phyloP scores from a whole-genome alignment of 768 basidiomycete species.

The Hirschioporus abietinus region DNA sequence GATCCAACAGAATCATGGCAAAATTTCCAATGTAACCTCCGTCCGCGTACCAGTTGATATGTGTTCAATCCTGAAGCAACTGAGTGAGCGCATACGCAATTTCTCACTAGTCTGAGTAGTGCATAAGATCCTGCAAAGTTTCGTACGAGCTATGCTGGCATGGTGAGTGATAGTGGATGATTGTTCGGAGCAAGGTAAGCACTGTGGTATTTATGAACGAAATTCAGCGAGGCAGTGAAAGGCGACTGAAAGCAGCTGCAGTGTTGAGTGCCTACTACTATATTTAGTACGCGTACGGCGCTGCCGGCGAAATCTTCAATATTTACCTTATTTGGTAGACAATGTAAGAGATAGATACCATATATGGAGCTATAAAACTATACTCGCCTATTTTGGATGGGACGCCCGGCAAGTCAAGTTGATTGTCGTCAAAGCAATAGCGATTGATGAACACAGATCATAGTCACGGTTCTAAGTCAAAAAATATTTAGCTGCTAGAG shows the following conservation, averaged over 20 bases:
- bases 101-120: background rate
- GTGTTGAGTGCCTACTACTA: background rate
- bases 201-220: background rate
- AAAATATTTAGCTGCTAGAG: too few relatives aligned
- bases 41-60: background rate
- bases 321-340: too few relatives aligned
- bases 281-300: too few relatives aligned
- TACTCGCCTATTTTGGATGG: too few relatives aligned
- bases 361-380: too few relatives aligned
- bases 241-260: too few relatives aligned
- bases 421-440: too few relatives aligned
- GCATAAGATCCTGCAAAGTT: background rate
- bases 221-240: background rate
- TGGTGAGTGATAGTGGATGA: background rate
- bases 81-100: background rate
- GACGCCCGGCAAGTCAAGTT: too few relatives aligned
- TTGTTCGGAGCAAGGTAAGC: background rate
- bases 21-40: background rate
- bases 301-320: too few relatives aligned
- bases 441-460: too few relatives aligned
- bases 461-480: too few relatives aligned
- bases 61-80: background rate
- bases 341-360: too few relatives aligned
- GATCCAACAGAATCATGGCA: background rate
- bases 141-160: background rate